Evolutionary conservation across 108 stramenopile genomes (phyloP).

Genomic region (Parmales sp.): DNA sequence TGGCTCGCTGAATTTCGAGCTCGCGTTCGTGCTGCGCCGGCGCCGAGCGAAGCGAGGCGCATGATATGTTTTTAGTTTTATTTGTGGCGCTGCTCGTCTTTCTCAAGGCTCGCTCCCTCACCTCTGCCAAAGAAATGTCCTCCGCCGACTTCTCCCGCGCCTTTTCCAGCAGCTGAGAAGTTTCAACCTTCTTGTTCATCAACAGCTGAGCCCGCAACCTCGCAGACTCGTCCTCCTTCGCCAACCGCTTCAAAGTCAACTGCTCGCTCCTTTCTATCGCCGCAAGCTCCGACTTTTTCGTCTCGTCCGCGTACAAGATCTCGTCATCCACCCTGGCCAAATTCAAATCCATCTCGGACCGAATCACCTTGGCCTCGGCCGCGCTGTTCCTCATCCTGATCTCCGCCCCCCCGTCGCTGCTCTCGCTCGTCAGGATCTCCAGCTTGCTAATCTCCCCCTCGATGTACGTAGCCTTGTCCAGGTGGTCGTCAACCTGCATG

Average conservation of each 20-base stretch:
- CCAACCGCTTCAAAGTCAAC: constrained; percentile 31
- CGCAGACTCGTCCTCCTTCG: constrained; percentile 37
- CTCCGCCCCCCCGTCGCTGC: constrained; percentile 31
- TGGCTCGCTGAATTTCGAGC: not conserved
- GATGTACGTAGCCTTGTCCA: constrained; percentile 28
- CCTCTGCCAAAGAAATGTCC: constrained; percentile 20
- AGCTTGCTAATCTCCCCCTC: constrained; percentile 25
- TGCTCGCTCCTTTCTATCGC: constrained; percentile 28
- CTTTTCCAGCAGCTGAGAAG: constrained; percentile 31
- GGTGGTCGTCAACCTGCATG: constrained; percentile 20
- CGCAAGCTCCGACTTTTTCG: constrained; percentile 27
- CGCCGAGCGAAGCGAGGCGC: not conserved
- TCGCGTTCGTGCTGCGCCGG: constrained; percentile 9
- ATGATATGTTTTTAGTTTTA: too few species aligned
- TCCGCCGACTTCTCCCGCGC: constrained; percentile 25
- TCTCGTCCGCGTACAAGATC: constrained; percentile 29
- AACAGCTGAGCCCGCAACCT: constrained; percentile 24
- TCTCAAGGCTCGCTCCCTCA: too few species aligned
- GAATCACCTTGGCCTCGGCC: constrained; percentile 32
- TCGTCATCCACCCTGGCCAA: constrained; percentile 35
- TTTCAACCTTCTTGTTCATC: constrained; percentile 38
- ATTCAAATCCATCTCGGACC: constrained; percentile 36
- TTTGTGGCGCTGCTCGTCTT: too few species aligned
- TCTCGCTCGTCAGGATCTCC: constrained; percentile 25
- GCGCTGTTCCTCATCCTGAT: constrained; percentile 36